Evolutionary conservation across 1,139 yeast genomes (phyloP).

Genomic region (Arxiozyma heterogenica): DNA sequence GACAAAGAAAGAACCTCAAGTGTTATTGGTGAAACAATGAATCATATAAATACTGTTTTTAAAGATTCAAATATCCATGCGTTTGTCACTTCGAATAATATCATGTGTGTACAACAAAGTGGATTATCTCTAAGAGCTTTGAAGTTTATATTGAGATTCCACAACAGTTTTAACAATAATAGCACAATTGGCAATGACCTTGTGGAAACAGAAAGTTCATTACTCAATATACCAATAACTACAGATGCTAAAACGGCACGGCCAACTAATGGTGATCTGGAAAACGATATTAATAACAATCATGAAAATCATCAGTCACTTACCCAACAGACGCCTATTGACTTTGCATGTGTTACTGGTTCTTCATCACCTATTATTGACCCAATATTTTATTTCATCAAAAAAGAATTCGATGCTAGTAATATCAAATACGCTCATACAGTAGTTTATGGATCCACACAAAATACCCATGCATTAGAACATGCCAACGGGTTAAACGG

Average conservation of each 20-base stretch:
- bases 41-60: constrained; percentile 73
- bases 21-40: constrained; percentile 77
- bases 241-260: constrained; percentile 1
- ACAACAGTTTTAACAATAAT: constrained; percentile 14
- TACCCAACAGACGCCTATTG: constrained; percentile 17
- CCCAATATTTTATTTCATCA: constrained; percentile 43
- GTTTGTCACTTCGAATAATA: constrained; percentile 43
- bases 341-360: constrained; percentile 47
- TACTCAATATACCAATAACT: not conserved
- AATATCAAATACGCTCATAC: constrained; percentile 43
- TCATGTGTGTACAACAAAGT: constrained; percentile 54
- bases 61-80: constrained; percentile 65
- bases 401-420: constrained; percentile 33
- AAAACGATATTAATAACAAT: not conserved
- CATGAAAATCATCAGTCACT: not conserved
- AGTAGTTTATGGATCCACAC: constrained; percentile 49
- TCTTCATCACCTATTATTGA: constrained; percentile 65
- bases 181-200: not conserved
- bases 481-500: constrained; percentile 74
- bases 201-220: not conserved
- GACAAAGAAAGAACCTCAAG: constrained; percentile 58
- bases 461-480: constrained; percentile 55
- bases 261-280: not conserved
- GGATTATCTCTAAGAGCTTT: constrained; percentile 47
- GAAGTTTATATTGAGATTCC: constrained; percentile 34